Evolutionary conservation across 208 protist species (phyloP).

Genomic region (Leishmania arabica): DNA sequence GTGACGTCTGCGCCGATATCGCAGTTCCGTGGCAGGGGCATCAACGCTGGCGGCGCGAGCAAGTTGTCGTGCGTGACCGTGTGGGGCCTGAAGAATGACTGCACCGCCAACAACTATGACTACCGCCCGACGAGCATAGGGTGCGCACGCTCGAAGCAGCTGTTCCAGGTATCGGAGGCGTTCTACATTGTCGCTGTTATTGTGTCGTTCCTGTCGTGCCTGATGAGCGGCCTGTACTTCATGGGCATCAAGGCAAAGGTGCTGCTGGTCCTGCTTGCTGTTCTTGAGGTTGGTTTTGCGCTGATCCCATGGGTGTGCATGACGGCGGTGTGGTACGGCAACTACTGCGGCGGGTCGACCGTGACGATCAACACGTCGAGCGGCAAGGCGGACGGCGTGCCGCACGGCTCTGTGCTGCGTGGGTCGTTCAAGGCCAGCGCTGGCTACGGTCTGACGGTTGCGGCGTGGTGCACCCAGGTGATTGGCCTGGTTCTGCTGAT

Average conservation of each 20-base stretch:
- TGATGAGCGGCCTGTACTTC: slow-evolving; percentile 38
- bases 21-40: slow-evolving; percentile 55
- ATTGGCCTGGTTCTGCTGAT: slow-evolving; percentile 36
- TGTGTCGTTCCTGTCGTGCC: slow-evolving; percentile 31
- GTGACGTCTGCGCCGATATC: slow-evolving; percentile 49
- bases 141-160: slow-evolving; percentile 27
- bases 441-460: slow-evolving; percentile 42
- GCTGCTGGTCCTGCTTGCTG: slow-evolving; percentile 28
- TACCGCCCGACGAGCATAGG: slow-evolving; percentile 19
- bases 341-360: slow-evolving; percentile 31
- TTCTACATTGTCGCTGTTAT: slow-evolving; percentile 68
- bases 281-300: slow-evolving; percentile 23
- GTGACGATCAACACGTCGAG: slow-evolving; percentile 7
- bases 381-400: slow-evolving; percentile 32
- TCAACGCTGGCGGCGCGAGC: slow-evolving; percentile 15
- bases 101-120: slow-evolving; percentile 30
- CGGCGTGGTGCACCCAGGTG: slow-evolving; percentile 50
- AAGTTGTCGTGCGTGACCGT: slow-evolving; percentile 52
- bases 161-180: slow-evolving; percentile 55
- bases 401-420: slow-evolving; percentile 30
- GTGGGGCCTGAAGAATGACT: slow-evolving; percentile 64
- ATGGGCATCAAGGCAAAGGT: slow-evolving; percentile 30
- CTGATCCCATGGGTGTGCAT: slow-evolving; percentile 65
- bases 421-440: slow-evolving; percentile 40
- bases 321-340: slow-evolving; percentile 42